A percentile compares a stretch with the other conserved stretches of the same genome.
These are phyloP conservation scores for Nitzschia sp. DNA, from an alignment of 108 stramenopile genomes.

Conservation along the genomic window DNA sequence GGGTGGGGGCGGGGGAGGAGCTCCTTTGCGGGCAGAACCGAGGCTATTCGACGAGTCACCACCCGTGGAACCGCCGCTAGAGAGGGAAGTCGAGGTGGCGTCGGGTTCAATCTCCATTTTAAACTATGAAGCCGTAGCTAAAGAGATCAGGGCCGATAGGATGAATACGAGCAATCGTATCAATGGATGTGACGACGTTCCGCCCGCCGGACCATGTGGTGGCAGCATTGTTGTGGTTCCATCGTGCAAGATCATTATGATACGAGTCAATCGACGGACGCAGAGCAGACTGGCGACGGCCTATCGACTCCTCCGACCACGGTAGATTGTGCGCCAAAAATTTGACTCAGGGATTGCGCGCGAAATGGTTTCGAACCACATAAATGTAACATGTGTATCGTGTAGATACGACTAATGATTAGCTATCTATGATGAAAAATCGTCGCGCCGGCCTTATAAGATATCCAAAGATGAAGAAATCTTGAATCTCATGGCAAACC, in stretches of 20 bases:
- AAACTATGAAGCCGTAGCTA: too few species aligned
- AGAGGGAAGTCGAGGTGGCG: conserved; percentile 41
- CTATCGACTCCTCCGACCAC: too few species aligned
- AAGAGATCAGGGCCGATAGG: too few species aligned
- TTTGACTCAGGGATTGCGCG: too few species aligned
- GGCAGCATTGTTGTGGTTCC: too few species aligned
- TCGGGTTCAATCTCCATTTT: conserved; percentile 47
- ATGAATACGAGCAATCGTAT: too few species aligned
- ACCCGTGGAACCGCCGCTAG: conserved; percentile 15
- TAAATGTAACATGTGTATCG: conserved; percentile 57
- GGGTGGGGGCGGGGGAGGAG: conserved; percentile 20
- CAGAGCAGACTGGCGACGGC: too few species aligned
- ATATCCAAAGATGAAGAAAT: not conserved
- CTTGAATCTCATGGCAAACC: not conserved
- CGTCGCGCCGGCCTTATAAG: not conserved
- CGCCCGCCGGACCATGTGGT: too few species aligned
- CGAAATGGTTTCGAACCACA: conserved; percentile 29
- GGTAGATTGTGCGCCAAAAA: too few species aligned
- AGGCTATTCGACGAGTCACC: conserved; percentile 5
- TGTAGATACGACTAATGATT: not conserved
- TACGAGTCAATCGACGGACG: too few species aligned
- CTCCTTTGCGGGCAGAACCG: not conserved
- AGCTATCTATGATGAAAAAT: not conserved
- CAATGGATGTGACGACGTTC: too few species aligned
- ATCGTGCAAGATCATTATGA: too few species aligned